Conservation (phyloP, 441 rosid genomes). For the Gossypium schwendimanii region DNA sequence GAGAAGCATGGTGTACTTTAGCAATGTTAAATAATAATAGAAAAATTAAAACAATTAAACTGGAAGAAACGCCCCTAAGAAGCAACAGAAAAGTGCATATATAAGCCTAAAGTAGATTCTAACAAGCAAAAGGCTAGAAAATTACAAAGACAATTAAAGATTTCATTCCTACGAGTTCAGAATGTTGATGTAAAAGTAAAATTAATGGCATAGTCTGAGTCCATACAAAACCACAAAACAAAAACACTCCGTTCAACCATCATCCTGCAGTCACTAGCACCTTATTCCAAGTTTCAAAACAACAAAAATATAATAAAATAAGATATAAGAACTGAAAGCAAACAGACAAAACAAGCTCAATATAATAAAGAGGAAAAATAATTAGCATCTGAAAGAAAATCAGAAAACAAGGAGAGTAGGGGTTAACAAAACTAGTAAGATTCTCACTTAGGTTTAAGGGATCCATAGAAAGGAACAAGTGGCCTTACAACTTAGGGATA, state of each 20-base stretch:
- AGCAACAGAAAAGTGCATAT: background rate
- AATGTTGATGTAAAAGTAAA: background rate
- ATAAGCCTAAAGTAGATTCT: constrained; percentile 4
- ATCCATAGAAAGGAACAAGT: background rate
- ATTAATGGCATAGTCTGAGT: background rate
- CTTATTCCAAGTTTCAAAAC: background rate
- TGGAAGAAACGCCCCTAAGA: background rate
- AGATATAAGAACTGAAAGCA: background rate
- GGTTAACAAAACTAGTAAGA: background rate
- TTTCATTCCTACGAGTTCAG: background rate
- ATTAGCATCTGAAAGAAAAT: background rate
- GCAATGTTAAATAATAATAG: constrained; percentile 8
- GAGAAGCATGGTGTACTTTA: background rate
- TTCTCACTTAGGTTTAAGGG: background rate
- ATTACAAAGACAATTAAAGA: background rate
- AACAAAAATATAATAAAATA: background rate
- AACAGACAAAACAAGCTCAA: background rate
- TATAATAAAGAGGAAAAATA: background rate
- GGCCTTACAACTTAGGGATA: background rate
- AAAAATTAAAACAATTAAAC: background rate
- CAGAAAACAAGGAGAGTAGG: background rate
- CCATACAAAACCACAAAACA: background rate
- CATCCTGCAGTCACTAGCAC: background rate
- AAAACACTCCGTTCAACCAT: background rate
- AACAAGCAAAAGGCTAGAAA: background rate